Base-by-base conservation (phyloP, 805 yeast genomes). In the Cyberlindnera mycetangii region DNA sequence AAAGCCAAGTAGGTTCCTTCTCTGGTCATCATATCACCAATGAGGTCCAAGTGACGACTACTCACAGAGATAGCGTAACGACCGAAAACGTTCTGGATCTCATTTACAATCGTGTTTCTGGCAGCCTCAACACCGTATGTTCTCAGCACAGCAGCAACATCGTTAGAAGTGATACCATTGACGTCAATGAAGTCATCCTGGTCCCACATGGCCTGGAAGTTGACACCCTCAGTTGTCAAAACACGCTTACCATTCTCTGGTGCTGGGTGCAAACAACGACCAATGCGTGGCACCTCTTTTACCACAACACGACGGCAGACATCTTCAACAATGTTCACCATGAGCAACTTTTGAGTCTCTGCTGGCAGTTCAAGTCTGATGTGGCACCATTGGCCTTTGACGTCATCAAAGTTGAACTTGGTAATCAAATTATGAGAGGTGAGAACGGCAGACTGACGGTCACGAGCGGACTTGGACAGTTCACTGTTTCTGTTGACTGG, bases 121-220 rank as follows among this genome's bases (percentile, higher is more conserved):
- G 99, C 99, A 39, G 99, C 99, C 70, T 95, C 99, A 42, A 92
- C 99, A 66, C 99, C 99, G 60, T 93, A 93, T 0, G 95, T 88
- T 54, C 74, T 78, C 59, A 95, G 74, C 3, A 93, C 96, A 15
- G 97, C 88, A 32, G 87, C 82, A 54, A 93, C 83, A 69, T 93
- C 99, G 74, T 93, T 93, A 8, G 97, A 89, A 2, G 85, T 76
- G 58, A 93, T 87, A 47, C 83, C 84, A 64, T 93, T 86, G 51
- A 92, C 96, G 59, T 90, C 85, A 54, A 93, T 78, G 67, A 93
- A 89, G 52, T 86, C 89, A 53, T 89, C 92, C 68, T 92, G 96
- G 43, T 89, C 96, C 98, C 99, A 93, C 95, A 93, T 89, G 41
- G 97, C 95, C 61, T 75, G 76, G 81, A 93, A 93, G 71, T 93